Conservation (phyloP, 495 filamentous ascomycete genomes). For the Xylaria curta region DNA sequence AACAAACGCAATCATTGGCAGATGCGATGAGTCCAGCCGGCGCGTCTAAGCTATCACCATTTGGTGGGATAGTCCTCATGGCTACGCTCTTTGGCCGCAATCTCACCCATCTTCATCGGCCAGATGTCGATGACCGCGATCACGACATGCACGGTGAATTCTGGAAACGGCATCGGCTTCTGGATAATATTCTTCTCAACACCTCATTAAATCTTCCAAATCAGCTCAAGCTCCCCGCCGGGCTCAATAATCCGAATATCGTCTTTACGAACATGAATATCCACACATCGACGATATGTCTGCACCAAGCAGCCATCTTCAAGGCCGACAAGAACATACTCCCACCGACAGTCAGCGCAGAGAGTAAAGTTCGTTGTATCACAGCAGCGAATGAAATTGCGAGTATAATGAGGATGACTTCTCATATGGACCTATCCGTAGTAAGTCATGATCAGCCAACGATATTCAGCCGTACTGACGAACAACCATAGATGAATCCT, state of each 20-base stretch:
- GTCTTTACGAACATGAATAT: constrained; percentile 97
- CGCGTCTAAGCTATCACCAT: constrained; percentile 73
- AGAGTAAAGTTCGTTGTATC: constrained; percentile 92
- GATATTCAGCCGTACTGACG: constrained; percentile 27
- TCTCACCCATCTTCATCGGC: constrained; percentile 90
- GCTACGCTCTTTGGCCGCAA: constrained; percentile 94
- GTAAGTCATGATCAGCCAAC: constrained; percentile 58
- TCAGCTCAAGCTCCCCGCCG: constrained; percentile 80
- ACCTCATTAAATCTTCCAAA: constrained; percentile 82
- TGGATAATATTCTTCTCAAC: constrained; percentile 90
- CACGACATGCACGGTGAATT: constrained; percentile 92
- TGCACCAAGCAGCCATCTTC: constrained; percentile 97
- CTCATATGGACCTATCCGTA: constrained; percentile 81
- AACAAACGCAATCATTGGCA: constrained; percentile 69
- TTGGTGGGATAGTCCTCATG: constrained; percentile 82
- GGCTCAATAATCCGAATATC: constrained; percentile 80
- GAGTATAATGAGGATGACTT: constrained; percentile 95
- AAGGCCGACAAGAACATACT: constrained; percentile 91
- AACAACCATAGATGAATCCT: constrained; percentile 80
- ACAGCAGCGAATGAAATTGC: constrained; percentile 93
- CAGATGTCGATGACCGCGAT: constrained; percentile 80
- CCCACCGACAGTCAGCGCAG: constrained; percentile 75
- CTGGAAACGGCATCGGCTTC: constrained; percentile 88
- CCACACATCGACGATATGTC: constrained; percentile 94
- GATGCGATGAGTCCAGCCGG: constrained; percentile 78